Percentiles rank a stretch among this genome's conserved stretches.
These are phyloP conservation scores for Leishmania mexicana DNA, from an alignment of 208 protist species.

Conservation along the genomic window DNA sequence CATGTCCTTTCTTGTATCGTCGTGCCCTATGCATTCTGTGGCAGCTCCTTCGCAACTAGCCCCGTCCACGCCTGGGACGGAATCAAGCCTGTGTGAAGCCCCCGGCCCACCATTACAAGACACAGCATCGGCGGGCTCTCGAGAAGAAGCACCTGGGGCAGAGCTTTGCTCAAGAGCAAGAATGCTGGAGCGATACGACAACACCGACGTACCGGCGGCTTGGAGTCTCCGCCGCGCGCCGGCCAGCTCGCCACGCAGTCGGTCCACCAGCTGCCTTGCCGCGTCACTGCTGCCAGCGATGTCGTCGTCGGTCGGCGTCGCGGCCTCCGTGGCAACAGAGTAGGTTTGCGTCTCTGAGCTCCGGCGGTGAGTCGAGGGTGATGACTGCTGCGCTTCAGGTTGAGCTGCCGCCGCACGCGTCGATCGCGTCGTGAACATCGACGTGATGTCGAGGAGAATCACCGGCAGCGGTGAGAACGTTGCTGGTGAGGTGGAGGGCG, in stretches of 20 bases:
- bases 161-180: neutral
- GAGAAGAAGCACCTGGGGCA: neutral
- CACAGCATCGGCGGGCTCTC: neutral
- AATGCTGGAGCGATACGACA: neutral
- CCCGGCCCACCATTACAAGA: neutral
- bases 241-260: conserved; percentile 4
- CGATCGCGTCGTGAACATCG: conserved; percentile 30
- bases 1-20: neutral
- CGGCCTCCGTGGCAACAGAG: neutral
- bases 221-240: neutral
- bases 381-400: neutral
- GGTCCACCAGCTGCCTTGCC: neutral
- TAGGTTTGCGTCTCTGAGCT: conserved; percentile 7
- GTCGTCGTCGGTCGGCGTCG: neutral
- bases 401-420: neutral
- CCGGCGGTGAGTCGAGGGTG: neutral
- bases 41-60: neutral
- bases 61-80: neutral
- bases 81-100: neutral
- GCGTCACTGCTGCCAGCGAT: neutral
- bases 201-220: neutral
- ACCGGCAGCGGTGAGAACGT: conserved; percentile 24
- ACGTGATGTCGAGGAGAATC: conserved; percentile 60
- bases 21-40: neutral
- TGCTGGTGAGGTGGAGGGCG: neutral